A percentile compares a stretch with the other conserved stretches of the same genome.
Conservation (phyloP, 1,139 yeast species). For the Geotrichum fermentans region DNA sequence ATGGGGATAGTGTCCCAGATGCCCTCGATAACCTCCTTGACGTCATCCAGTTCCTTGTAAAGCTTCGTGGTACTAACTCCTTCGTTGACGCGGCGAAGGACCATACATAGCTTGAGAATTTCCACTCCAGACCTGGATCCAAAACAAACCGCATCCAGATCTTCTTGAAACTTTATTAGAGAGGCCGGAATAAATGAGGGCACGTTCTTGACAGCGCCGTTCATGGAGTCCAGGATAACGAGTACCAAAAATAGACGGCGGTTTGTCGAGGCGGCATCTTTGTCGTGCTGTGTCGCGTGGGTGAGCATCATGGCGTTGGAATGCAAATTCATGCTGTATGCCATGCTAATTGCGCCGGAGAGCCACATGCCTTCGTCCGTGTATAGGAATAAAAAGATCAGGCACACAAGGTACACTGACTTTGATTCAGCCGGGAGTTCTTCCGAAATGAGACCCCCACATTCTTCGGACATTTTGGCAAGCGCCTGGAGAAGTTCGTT, state of each 20-base stretch:
- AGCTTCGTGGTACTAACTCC: slow-evolving; percentile 1
- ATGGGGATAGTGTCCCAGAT: slow-evolving; percentile 33
- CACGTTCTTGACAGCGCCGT: slow-evolving; percentile 25
- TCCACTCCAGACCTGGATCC: slow-evolving; percentile 26
- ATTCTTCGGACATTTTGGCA: neutral
- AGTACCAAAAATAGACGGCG: slow-evolving; percentile 33
- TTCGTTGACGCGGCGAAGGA: slow-evolving; percentile 22
- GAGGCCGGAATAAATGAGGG: slow-evolving; percentile 28
- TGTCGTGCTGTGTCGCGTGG: slow-evolving; percentile 24
- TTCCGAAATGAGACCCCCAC: slow-evolving; percentile 10
- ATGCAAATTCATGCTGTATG: slow-evolving; percentile 29
- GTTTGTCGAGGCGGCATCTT: neutral
- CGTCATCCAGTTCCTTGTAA: slow-evolving; percentile 20
- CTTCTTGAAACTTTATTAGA: slow-evolving; percentile 22
- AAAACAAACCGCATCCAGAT: slow-evolving; percentile 25
- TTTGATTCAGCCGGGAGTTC: neutral
- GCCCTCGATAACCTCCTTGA: slow-evolving; percentile 24
- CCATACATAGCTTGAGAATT: slow-evolving; percentile 26
- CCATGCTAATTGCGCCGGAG: slow-evolving; percentile 37
- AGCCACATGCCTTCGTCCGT: slow-evolving; percentile 38
- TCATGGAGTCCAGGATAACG: slow-evolving; percentile 33
- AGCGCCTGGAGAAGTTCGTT: slow-evolving; percentile 3
- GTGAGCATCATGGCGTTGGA: slow-evolving; percentile 10
- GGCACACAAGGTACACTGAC: slow-evolving; percentile 6
- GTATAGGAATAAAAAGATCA: slow-evolving; percentile 31